phyloP scores from a whole-genome alignment of 2,329 filamentous ascomycete species.

The Pseudopyricularia javanii region DNA sequence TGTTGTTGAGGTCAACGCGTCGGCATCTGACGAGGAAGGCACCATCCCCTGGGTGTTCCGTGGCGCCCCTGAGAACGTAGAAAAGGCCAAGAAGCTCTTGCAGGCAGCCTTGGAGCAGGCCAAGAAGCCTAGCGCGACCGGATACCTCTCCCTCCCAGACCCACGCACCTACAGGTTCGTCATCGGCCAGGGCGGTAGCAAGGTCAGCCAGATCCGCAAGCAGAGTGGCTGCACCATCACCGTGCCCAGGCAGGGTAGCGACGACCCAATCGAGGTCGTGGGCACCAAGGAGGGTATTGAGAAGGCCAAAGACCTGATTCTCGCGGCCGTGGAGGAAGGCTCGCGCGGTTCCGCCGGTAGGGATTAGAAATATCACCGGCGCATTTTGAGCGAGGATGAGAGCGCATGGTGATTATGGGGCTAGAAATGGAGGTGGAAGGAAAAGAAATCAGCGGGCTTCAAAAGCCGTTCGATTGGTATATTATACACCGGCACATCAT shows the following conservation, averaged over 20 bases:
- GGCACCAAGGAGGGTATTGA: conserved; percentile 72
- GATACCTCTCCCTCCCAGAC: conserved; percentile 83
- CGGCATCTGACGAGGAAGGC: conserved; percentile 37
- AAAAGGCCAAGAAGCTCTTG: conserved; percentile 68
- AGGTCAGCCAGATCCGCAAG: conserved; percentile 86
- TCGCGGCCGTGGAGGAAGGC: conserved; percentile 66
- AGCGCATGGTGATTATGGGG: background rate
- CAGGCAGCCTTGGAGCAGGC: conserved; percentile 62
- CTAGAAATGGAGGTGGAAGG: background rate
- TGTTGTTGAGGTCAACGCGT: conserved; percentile 50
- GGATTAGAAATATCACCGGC: conserved; percentile 6
- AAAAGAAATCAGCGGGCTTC: background rate
- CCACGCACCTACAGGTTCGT: conserved; percentile 81
- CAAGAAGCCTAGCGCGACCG: conserved; percentile 57
- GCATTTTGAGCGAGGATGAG: background rate
- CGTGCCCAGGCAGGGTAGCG: conserved; percentile 64
- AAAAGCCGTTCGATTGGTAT: background rate
- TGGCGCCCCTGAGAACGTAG: conserved; percentile 64
- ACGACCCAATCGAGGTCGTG: conserved; percentile 82
- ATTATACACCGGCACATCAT: background rate
- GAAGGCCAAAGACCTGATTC: conserved; percentile 76
- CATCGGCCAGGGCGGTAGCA: conserved; percentile 77
- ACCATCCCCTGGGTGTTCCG: conserved; percentile 85
- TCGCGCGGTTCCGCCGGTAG: conserved; percentile 16
- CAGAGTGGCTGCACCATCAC: conserved; percentile 90